These are phyloP conservation scores for Camellia sinensis DNA, from an alignment of 148 eudicot genomes.

Conservation along the genomic window DNA sequence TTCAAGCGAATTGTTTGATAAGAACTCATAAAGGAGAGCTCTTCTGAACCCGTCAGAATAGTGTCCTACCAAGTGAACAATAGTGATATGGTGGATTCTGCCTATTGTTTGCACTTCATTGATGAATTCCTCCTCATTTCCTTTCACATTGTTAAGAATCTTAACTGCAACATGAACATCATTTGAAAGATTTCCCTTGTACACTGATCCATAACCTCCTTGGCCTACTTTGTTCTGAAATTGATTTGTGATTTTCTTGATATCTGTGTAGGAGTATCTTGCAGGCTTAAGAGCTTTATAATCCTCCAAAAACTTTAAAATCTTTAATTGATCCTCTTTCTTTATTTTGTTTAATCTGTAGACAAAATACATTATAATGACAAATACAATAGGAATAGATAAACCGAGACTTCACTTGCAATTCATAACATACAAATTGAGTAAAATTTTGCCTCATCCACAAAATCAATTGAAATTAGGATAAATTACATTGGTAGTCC, in stretches of 20 bases:
- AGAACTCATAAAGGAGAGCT: constrained; percentile 24
- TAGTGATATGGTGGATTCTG: too few relatives aligned
- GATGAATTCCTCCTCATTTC: constrained; percentile 22
- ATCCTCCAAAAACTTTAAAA: constrained; percentile 23
- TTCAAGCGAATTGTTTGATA: constrained; percentile 22
- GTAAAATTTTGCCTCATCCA: not conserved
- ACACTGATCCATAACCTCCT: constrained; percentile 29
- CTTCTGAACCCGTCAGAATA: constrained; percentile 27
- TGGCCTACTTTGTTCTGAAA: constrained; percentile 16
- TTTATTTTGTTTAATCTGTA: not conserved
- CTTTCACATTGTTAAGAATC: constrained; percentile 7
- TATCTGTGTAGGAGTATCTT: constrained; percentile 18
- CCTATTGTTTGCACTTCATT: too few relatives aligned
- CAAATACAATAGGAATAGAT: not conserved
- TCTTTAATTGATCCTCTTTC: constrained; percentile 4
- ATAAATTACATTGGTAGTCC: too few relatives aligned
- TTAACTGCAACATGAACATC: constrained; percentile 28
- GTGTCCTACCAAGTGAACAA: constrained; percentile 18
- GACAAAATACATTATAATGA: not conserved
- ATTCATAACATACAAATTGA: not conserved
- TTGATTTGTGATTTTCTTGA: constrained; percentile 16
- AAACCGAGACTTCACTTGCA: not conserved
- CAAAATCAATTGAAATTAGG: too few relatives aligned
- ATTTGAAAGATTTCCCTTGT: constrained; percentile 25
- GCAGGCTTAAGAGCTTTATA: constrained; percentile 18